Evolutionary conservation across 768 basidiomycete species (phyloP).

Genomic region (Termitomyces sp.): DNA sequence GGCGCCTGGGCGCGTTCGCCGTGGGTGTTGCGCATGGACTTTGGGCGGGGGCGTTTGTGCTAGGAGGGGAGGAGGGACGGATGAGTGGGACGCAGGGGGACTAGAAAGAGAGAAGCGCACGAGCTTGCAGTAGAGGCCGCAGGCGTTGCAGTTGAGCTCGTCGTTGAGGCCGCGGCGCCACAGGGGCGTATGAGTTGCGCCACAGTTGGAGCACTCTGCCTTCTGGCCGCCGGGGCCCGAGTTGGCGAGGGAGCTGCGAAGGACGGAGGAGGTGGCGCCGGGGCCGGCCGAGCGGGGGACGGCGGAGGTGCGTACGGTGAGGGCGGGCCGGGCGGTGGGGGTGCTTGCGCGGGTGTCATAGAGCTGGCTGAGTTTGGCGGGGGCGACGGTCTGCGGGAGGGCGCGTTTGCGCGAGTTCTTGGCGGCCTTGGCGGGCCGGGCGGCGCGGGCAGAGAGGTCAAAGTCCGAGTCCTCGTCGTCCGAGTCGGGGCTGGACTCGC

Average conservation of each 20-base stretch:
- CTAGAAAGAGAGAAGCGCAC: conserved; percentile 34
- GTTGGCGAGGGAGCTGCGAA: conserved; percentile 25
- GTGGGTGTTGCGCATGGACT: conserved; percentile 77
- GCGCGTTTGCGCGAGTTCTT: conserved; percentile 16
- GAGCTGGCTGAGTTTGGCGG: conserved; percentile 52
- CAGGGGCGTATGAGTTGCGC: conserved; percentile 82
- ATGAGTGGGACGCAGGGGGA: too few species aligned
- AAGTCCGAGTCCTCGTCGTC: conserved; percentile 32
- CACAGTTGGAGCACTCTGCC: conserved; percentile 85
- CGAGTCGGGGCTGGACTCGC: conserved; percentile 25
- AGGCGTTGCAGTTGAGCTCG: conserved; percentile 86
- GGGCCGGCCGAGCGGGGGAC: conserved; percentile 52
- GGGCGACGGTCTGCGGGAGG: conserved; percentile 48
- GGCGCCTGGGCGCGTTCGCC: conserved; percentile 64
- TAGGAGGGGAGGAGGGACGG: conserved; percentile 25
- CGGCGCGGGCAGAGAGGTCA: conserved; percentile 22
- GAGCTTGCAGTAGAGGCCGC: conserved; percentile 82
- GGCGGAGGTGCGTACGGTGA: conserved; percentile 51
- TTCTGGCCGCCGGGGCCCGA: conserved; percentile 55
- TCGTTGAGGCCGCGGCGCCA: conserved; percentile 86
- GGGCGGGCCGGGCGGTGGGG: conserved; percentile 43
- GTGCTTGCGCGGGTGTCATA: conserved; percentile 27
- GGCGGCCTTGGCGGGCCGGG: conserved; percentile 15
- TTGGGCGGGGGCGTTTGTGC: conserved; percentile 87
- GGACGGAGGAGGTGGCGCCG: conserved; percentile 53